Evolutionary conservation across 495 filamentous ascomycete species (phyloP).

Genomic region (Immersiella caudata): DNA sequence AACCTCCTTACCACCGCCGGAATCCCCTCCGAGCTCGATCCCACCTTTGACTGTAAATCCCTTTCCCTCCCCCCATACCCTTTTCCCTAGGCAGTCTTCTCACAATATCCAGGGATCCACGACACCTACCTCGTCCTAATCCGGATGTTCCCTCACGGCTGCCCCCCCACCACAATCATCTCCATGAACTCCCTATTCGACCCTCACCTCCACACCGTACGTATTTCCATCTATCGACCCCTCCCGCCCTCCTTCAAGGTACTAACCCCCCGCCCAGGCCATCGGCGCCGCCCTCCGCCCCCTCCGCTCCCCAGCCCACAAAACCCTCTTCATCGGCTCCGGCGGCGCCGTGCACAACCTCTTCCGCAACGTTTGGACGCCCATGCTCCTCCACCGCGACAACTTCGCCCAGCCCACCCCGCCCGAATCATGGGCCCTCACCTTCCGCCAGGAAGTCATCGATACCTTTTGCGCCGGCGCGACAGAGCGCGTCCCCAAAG

Average conservation of each 20-base stretch:
- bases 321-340: constrained; percentile 60
- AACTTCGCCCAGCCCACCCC: constrained; percentile 61
- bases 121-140: constrained; percentile 66
- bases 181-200: constrained; percentile 62
- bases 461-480: constrained; percentile 47
- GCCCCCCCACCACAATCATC: constrained; percentile 62
- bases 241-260: too few relatives aligned
- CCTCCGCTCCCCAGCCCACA: constrained; percentile 48
- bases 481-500: constrained; percentile 28
- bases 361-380: constrained; percentile 63
- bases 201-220: constrained; percentile 62
- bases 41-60: constrained; percentile 51
- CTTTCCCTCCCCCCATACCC: background rate
- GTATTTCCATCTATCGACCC: too few relatives aligned
- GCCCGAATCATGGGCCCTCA: constrained; percentile 58
- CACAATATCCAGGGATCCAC: constrained; percentile 54
- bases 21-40: constrained; percentile 54
- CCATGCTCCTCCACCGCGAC: constrained; percentile 61
- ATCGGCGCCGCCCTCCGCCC: constrained; percentile 56
- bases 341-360: constrained; percentile 67
- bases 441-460: constrained; percentile 63
- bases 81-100: background rate
- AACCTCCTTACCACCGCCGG: constrained; percentile 46
- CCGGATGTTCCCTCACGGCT: constrained; percentile 61
- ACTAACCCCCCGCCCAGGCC: too few relatives aligned